Evolutionary conservation across 139 green algal genomes (phyloP).

Genomic region (Coelastrella sp.): DNA sequence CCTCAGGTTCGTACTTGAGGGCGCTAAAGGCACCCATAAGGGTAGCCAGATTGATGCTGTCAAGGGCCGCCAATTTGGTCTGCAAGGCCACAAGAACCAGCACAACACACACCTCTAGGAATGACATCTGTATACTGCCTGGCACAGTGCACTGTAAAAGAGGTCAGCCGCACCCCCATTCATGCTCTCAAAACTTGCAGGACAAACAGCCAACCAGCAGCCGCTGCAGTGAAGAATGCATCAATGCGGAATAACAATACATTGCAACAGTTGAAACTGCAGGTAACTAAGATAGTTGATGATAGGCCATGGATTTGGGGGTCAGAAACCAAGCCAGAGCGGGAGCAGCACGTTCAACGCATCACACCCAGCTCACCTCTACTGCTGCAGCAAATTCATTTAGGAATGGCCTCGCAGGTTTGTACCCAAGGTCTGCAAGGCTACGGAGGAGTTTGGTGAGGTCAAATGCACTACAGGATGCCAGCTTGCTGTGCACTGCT

Average conservation of each 20-base stretch:
- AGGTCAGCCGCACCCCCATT: too few relatives aligned
- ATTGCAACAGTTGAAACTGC: too few relatives aligned
- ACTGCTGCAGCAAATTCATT: slow-evolving; percentile 27
- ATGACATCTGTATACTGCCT: too few relatives aligned
- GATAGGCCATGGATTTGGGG: too few relatives aligned
- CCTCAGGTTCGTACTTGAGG: slow-evolving; percentile 42
- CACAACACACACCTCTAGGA: too few relatives aligned
- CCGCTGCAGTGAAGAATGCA: too few relatives aligned
- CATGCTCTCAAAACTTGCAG: neutral
- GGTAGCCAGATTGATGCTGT: slow-evolving; percentile 30
- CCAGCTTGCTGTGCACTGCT: neutral
- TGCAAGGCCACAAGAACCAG: neutral
- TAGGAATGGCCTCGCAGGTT: slow-evolving; percentile 10
- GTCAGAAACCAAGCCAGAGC: too few relatives aligned
- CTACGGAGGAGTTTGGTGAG: neutral
- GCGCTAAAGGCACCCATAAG: slow-evolving; percentile 31
- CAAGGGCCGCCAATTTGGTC: slow-evolving; percentile 30
- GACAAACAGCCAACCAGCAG: neutral
- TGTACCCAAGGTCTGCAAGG: slow-evolving; percentile 40
- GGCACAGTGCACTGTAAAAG: too few relatives aligned
- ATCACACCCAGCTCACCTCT: neutral
- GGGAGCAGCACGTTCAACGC: too few relatives aligned
- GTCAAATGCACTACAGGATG: neutral
- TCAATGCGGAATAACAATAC: too few relatives aligned
- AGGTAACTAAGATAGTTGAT: too few relatives aligned